These are phyloP conservation scores for Brettanomyces naardenensis DNA, from an alignment of 805 yeast species.

Conservation along the genomic window DNA sequence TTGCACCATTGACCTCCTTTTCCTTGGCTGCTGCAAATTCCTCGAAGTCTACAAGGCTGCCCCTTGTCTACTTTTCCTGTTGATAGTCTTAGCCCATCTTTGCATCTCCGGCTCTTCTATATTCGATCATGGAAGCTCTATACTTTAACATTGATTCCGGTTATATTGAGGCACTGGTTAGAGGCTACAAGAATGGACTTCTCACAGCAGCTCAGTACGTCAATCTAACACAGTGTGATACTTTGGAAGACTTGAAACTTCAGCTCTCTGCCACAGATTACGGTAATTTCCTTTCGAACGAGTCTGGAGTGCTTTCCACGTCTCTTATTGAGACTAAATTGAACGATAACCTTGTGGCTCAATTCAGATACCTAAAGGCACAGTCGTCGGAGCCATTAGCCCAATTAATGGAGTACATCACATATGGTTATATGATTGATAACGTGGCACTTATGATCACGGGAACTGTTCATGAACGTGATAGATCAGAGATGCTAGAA, in stretches of 20 bases:
- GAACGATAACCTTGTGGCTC: conserved; percentile 64
- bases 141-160: conserved; percentile 87
- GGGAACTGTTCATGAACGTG: conserved; percentile 94
- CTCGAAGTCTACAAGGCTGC: background rate
- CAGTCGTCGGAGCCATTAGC: conserved; percentile 78
- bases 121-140: conserved; percentile 75
- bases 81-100: background rate
- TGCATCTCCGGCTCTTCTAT: background rate
- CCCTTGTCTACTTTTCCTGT: background rate
- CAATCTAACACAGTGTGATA: conserved; percentile 93
- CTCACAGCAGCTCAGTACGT: conserved; percentile 73
- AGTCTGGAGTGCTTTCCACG: conserved; percentile 78
- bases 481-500: conserved; percentile 75
- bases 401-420: conserved; percentile 83
- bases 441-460: conserved; percentile 93
- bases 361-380: conserved; percentile 76
- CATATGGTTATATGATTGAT: conserved; percentile 97
- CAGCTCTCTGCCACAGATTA: conserved; percentile 95
- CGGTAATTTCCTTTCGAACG: conserved; percentile 80
- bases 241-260: conserved; percentile 85
- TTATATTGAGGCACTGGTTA: conserved; percentile 86
- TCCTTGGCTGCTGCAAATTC: background rate
- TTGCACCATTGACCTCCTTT: background rate
- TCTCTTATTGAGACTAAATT: conserved; percentile 78
- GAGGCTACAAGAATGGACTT: conserved; percentile 88